Percentiles rank a stretch among this genome's conserved stretches.
These are phyloP conservation scores for Wakefieldia striispora DNA, from an alignment of 768 basidiomycete genomes.

Conservation along the genomic window DNA sequence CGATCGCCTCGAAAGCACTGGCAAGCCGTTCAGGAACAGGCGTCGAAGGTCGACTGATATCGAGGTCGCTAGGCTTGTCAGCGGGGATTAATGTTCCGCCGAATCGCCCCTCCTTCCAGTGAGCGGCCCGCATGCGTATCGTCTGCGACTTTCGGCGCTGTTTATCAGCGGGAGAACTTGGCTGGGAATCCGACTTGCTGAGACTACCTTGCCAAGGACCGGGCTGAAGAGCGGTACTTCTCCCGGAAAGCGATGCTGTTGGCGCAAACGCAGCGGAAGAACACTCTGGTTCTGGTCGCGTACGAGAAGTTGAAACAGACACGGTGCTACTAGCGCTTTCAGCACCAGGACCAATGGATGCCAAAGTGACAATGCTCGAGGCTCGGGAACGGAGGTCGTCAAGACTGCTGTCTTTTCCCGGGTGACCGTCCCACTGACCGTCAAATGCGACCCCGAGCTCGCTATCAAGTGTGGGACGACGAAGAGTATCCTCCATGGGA, in stretches of 20 bases:
- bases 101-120: constrained; percentile 60
- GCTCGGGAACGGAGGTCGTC: constrained; percentile 48
- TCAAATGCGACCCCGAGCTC: constrained; percentile 57
- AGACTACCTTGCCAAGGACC: constrained; percentile 11
- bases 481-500: background rate
- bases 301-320: constrained; percentile 3
- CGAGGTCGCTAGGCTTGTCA: constrained; percentile 13
- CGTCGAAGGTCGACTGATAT: constrained; percentile 26
- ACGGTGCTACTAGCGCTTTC: constrained; percentile 11
- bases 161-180: constrained; percentile 21
- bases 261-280: constrained; percentile 3
- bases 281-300: background rate
- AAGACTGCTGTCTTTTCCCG: constrained; percentile 20
- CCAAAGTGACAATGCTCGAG: constrained; percentile 55
- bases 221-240: constrained; percentile 2
- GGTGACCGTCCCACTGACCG: constrained; percentile 15
- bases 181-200: constrained; percentile 30
- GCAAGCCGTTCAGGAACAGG: constrained; percentile 41
- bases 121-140: constrained; percentile 54
- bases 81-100: constrained; percentile 32
- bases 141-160: constrained; percentile 45
- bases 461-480: constrained; percentile 46
- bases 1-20: constrained; percentile 44
- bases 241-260: constrained; percentile 4
- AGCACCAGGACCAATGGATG: constrained; percentile 30